Base-by-base conservation (phyloP, 2,329 filamentous ascomycete genomes). In the Sporothrix curviconia region DNA sequence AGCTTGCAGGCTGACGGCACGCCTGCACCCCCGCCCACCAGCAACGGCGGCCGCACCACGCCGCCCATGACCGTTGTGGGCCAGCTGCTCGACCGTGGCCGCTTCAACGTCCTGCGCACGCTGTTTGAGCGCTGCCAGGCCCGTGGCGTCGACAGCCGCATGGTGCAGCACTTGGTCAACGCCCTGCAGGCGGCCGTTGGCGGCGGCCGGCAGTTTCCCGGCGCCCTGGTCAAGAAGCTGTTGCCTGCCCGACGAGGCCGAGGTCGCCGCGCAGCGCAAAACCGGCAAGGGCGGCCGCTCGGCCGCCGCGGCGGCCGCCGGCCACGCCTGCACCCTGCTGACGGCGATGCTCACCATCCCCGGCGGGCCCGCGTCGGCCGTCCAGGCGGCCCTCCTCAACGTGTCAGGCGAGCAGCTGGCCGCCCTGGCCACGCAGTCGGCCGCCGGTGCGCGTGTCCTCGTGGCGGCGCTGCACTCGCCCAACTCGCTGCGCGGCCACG, bases 81-180 rank as follows among this genome's bases (percentile, higher is more conserved):
- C 0, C 81, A 81, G 51, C 77, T 97, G 8, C 80, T 96, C 8
- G 79, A 88, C 55, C 84, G 90, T 60, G 84, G 85, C 39, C 82
- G 92, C 46, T 88, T 89, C 60, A 85, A 87, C 56, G 86, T 96
- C 11, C 81, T 96, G 65, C 89, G 86, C 67, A 85, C 86, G 0
- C 74, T 97, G 3, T 86, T 97, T 60, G 90, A 96, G 70, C 82
- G 92, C 61, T 95, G 90, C 68, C 74, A 83, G 5, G 83, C 85
- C 9, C 85, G 92, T 57, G 62, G 69, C 11, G 73, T 78, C 54
- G 74, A 55, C 11, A 25, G 74, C 17, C 76, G 76, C 39, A 72
- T 59, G 9, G 67, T 81, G 9, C 70, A 80, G n/a, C 75, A 74
- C 28, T 78, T 74, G 32, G 72, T 83, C 3, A 82, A 77, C 64